A percentile compares a stretch with the other conserved stretches of the same genome.
These are phyloP conservation scores for Ceratocystis eucalypticola DNA, from an alignment of 2,329 filamentous ascomycete genomes.

Conservation along the genomic window DNA sequence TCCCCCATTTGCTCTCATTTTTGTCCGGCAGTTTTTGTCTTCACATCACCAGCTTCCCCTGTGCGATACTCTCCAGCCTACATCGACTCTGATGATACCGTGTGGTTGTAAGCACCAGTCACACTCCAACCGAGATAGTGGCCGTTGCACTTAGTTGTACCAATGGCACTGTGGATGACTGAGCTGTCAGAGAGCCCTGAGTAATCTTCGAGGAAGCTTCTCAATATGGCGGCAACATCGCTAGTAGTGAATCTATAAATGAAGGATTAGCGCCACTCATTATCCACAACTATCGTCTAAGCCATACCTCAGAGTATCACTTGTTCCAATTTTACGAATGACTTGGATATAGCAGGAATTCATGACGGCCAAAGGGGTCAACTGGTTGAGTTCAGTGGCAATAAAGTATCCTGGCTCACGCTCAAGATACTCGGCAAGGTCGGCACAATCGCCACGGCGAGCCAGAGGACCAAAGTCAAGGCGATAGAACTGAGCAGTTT, in stretches of 20 bases:
- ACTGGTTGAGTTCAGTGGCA: conserved; percentile 2
- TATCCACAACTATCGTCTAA: neutral
- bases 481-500: neutral
- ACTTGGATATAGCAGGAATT: conserved; percentile 12
- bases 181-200: neutral
- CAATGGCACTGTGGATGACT: conserved; percentile 1
- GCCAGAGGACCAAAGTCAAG: conserved; percentile 12
- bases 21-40: neutral
- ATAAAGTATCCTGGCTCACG: conserved; percentile 12
- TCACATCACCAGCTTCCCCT: neutral
- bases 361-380: conserved; percentile 8
- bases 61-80: neutral
- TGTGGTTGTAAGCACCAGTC: conserved; percentile 11
- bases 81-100: neutral
- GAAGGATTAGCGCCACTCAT: neutral
- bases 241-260: conserved; percentile 4
- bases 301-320: neutral
- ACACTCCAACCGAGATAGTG: conserved; percentile 10
- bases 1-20: neutral
- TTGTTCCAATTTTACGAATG: conserved; percentile 4
- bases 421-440: conserved; percentile 1
- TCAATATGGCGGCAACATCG: conserved; percentile 5
- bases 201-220: neutral
- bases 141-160: conserved; percentile 1
- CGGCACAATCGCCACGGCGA: neutral